phyloP scores from a whole-genome alignment of 2,329 filamentous ascomycete species.

The Ophidiomyces ophidiicola region DNA sequence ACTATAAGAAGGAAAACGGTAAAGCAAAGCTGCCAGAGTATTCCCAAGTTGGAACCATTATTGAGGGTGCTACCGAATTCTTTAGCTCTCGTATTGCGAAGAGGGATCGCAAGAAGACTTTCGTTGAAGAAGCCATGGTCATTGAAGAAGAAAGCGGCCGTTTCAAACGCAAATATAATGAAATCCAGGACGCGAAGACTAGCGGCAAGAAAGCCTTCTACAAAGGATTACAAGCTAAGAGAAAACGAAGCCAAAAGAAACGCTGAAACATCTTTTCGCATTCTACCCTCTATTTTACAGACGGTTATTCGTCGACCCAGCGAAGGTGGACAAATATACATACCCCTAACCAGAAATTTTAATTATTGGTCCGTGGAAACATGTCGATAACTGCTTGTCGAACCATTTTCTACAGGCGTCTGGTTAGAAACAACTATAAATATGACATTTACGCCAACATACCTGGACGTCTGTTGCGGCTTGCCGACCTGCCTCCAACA shows the following conservation, averaged over 20 bases:
- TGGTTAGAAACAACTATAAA: conserved; percentile 10
- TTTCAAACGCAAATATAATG: conserved; percentile 76
- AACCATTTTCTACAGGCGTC: conserved; percentile 25
- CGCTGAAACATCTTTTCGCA: conserved; percentile 6
- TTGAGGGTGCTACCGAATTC: conserved; percentile 81
- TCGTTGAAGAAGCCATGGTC: conserved; percentile 72
- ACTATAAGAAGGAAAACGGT: conserved; percentile 75
- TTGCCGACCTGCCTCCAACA: conserved; percentile 47
- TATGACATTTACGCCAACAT: conserved; percentile 15
- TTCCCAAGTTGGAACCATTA: conserved; percentile 76
- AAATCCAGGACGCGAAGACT: conserved; percentile 68
- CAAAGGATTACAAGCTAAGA: conserved; percentile 58
- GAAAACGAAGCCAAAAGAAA: conserved; percentile 21
- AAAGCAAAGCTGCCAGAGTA: conserved; percentile 65
- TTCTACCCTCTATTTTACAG: not conserved
- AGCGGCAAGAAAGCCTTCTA: conserved; percentile 87
- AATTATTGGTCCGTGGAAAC: conserved; percentile 7
- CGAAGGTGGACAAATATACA: not conserved
- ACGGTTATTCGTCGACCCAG: not conserved
- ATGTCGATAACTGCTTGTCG: conserved; percentile 23
- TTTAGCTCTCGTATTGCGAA: conserved; percentile 68
- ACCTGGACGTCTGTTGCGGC: conserved; percentile 54
- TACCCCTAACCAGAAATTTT: not conserved
- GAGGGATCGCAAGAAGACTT: conserved; percentile 74
- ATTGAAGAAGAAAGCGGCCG: conserved; percentile 53